Base-by-base conservation (phyloP, 257 asterid species). In the Scutellaria barbata region DNA sequence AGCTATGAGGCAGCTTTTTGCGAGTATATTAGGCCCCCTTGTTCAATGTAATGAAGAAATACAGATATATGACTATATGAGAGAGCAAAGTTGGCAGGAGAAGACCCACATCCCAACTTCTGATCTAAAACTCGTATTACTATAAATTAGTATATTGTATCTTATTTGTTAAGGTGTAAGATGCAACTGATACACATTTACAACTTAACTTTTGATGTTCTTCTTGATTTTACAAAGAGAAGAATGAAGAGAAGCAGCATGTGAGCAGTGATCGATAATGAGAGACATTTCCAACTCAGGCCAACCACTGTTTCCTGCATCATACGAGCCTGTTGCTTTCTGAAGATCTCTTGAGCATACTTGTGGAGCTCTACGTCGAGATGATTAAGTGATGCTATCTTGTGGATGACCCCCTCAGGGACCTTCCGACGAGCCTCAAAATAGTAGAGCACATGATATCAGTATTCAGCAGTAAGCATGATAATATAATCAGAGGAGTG, bases 361-460 rank as follows among this genome's bases (percentile, higher is more conserved):
- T 78, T 82, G 68, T 92, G 88, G 63, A 90, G 89, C 80, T 90
- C 89, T 66, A 85, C 65, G 37, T 92, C 98, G 41, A 92, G 83
- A 82, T 74, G 81, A 78, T 90, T 92, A 39, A 92, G 87, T 72
- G 83, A 84, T 56, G 75, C 69, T 35, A 92, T 88, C 81, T 92
- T 89, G 77, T 78, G 87, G 65, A 89, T 76, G 54, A 91, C 84
- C 54, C 10, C 85, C 46, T 81, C 82, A 3, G 91, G 77, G 45
- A 91, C 87, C 80, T n/a, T 79, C 63, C 60, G 78, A 59, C 97
- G 96, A 13, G 86, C 90, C 99, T 94, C 88, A 22, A 77, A 76
- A 41, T 51, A 74, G 65, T 48, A 41, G 11, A 57, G 58, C 45
- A 39, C 20, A 54, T 8, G 47, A 22, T 18, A 45, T 58, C 30